Base-by-base conservation (phyloP, 495 filamentous ascomycete genomes). In the Aspergillus nanangensis region DNA sequence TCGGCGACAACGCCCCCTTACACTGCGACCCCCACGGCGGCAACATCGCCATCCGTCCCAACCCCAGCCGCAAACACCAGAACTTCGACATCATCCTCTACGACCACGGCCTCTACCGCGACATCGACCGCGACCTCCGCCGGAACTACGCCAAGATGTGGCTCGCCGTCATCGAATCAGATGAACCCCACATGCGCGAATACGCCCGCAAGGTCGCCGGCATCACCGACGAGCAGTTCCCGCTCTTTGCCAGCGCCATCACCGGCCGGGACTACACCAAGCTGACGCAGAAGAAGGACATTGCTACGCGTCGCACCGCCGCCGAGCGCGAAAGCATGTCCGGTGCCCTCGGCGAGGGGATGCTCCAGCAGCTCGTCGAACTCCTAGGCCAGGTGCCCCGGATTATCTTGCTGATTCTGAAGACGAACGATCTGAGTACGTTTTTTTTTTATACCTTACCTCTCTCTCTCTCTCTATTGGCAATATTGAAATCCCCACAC, bases 21-120 rank as follows among this genome's bases (percentile, higher is more conserved):
- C 94, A 99, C 69, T 99, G 94, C 63, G 94, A 99, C 58, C 94
- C 94, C 3, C 94, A 99, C 57, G 93, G 91, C 43, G 94, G 94
- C 23, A 99, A 99, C 61, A 88, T 97, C 22, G 93, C 94, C 21
- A 90, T 99, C 49, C 81, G 93, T 21, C 79, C 81, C 55, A 91
- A 90, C 54, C 52, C 67, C 13, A 63, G 61, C 5, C 70, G 81
- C 21, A 63, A 74, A 14, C 65, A 69, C 24, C 79, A 78, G n/a
- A 96, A 96, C 59, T 99, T 99, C 56, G 94, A 99, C 57, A 84
- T 99, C 49, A 86, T 99, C 50, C 78, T 98, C n/a, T 96, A 95
- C 62, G 94, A 99, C 57, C 94, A 99, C 64, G 94, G 94, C 1
- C 73, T 99, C 3, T 99, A 99, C 66, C 86, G 94, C 32, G 88